phyloP scores from a whole-genome alignment of 2,329 filamentous ascomycete genomes.

The Xylariaceae sp. region DNA sequence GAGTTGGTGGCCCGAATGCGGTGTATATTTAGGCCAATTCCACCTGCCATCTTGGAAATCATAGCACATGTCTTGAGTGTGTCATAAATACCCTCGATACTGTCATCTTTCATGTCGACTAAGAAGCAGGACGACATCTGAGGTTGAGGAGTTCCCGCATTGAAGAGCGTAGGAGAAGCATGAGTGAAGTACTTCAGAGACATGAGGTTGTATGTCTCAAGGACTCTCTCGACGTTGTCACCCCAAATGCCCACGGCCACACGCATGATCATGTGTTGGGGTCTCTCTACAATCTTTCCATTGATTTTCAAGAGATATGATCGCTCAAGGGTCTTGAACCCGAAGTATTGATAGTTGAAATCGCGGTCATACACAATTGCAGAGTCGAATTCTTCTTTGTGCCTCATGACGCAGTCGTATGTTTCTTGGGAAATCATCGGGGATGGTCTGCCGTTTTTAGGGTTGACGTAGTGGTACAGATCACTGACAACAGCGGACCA shows the following conservation, averaged over 20 bases:
- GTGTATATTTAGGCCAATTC: slow-evolving; percentile 94
- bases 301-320: slow-evolving; percentile 95
- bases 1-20: slow-evolving; percentile 95
- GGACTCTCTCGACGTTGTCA: slow-evolving; percentile 86
- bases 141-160: slow-evolving; percentile 88
- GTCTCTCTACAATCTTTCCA: slow-evolving; percentile 93
- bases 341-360: slow-evolving; percentile 99
- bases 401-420: slow-evolving; percentile 90
- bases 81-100: slow-evolving; percentile 98
- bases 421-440: slow-evolving; percentile 94
- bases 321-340: slow-evolving; percentile 97
- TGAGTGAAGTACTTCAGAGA: slow-evolving; percentile 98
- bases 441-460: slow-evolving; percentile 75
- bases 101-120: slow-evolving; percentile 99
- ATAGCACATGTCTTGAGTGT: slow-evolving; percentile 98
- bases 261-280: slow-evolving; percentile 99
- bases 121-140: slow-evolving; percentile 98
- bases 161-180: slow-evolving; percentile 96
- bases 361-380: slow-evolving; percentile 99
- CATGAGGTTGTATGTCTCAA: slow-evolving; percentile 99
- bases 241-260: slow-evolving; percentile 96
- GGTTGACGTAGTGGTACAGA: slow-evolving; percentile 93
- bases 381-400: slow-evolving; percentile 95
- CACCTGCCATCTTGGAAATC: slow-evolving; percentile 99
- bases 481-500: slow-evolving; percentile 95